Percentiles rank a stretch among this genome's conserved stretches.
Conservation (phyloP, 2,329 filamentous ascomycete genomes). For the Aspergillus pseudotamarii region DNA sequence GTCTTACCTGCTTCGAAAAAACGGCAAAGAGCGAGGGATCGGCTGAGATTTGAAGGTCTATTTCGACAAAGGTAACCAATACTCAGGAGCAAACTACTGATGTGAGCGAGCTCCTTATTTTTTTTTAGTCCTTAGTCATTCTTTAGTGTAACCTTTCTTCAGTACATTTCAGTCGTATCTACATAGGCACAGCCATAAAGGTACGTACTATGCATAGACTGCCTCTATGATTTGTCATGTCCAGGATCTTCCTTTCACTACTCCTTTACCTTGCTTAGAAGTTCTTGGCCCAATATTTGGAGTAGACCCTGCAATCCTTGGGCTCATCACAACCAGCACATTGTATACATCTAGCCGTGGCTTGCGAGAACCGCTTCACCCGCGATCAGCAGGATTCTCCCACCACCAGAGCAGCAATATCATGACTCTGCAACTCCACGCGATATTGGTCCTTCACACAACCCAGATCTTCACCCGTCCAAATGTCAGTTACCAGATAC, state of each 20-base stretch:
- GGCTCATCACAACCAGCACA: too few species aligned
- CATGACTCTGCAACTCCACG: slow-evolving; percentile 30
- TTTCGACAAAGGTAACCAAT: not conserved
- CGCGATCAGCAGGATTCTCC: not conserved
- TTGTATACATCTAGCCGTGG: too few species aligned
- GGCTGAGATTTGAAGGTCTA: not conserved
- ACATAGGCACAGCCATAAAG: not conserved
- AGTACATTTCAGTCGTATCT: not conserved
- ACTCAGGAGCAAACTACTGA: too few species aligned
- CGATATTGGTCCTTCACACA: slow-evolving; percentile 31
- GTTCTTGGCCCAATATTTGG: not conserved
- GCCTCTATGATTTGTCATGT: not conserved
- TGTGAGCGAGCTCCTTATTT: too few species aligned
- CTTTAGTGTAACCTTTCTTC: not conserved
- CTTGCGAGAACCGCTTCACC: not conserved
- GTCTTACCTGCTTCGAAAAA: not conserved
- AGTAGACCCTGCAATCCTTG: too few species aligned
- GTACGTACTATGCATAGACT: not conserved
- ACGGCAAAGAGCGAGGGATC: not conserved
- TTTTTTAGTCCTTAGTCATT: too few species aligned
- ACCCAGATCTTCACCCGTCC: slow-evolving; percentile 34
- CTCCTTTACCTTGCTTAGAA: too few species aligned
- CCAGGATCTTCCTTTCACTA: too few species aligned
- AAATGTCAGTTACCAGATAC: slow-evolving; percentile 32
- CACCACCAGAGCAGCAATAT: slow-evolving; percentile 35